Conservation (phyloP, 208 protist species). For the Porcisia hertigi region DNA sequence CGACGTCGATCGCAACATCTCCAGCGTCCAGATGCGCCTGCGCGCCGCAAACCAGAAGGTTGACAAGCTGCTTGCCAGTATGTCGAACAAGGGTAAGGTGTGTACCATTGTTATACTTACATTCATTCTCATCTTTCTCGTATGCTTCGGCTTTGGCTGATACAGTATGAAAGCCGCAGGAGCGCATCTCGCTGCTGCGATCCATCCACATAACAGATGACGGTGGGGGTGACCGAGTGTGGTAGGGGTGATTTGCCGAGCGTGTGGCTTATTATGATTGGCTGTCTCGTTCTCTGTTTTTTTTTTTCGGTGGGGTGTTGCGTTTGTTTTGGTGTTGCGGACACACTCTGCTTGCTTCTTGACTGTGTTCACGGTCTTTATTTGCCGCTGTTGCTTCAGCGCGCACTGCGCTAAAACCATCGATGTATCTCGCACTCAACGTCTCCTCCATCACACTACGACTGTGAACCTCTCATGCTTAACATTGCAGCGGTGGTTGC, state of each 20-base stretch:
- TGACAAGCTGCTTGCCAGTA: constrained; percentile 78
- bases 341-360: neutral
- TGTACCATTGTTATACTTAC: constrained; percentile 69
- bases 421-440: neutral
- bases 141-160: constrained; percentile 39
- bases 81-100: constrained; percentile 85
- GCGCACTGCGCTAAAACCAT: neutral
- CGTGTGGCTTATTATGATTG: neutral
- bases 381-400: neutral
- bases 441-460: neutral
- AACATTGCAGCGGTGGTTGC: neutral
- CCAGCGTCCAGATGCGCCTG: constrained; percentile 64
- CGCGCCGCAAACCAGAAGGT: constrained; percentile 78
- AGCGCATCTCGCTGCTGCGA: neutral
- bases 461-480: neutral
- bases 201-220: neutral
- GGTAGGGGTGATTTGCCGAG: neutral
- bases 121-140: constrained; percentile 53
- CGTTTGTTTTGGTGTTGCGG: neutral
- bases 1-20: constrained; percentile 65
- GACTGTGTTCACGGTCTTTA: neutral
- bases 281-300: neutral
- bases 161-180: neutral
- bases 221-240: neutral
- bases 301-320: no score